phyloP scores from a whole-genome alignment of 2,329 filamentous ascomycete species.

The Ilyonectria robusta region DNA sequence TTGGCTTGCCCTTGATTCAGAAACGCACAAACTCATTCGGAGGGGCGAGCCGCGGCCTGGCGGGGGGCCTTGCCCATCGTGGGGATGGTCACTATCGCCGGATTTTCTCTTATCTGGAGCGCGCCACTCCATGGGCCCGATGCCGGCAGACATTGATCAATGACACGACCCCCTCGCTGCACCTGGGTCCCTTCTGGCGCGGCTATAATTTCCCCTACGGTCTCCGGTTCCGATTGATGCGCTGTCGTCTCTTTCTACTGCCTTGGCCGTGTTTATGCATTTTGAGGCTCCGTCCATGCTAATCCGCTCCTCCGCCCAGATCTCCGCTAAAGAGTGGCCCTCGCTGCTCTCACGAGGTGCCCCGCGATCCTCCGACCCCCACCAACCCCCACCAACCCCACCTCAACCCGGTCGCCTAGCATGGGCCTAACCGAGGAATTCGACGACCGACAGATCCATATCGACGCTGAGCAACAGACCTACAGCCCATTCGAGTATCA shows the following conservation, averaged over 20 bases:
- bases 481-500: conserved; percentile 88
- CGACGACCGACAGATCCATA: conserved; percentile 76
- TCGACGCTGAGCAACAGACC: conserved; percentile 71
- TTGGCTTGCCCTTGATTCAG: conserved; percentile 21
- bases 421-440: conserved; percentile 78
- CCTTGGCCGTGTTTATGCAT: conserved; percentile 12
- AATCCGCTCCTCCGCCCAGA: conserved; percentile 38
- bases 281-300: conserved; percentile 37
- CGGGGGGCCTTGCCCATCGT: conserved; percentile 31
- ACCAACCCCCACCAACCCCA: conserved; percentile 46
- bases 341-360: conserved; percentile 47
- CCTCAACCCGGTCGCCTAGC: conserved; percentile 67
- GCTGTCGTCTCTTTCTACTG: conserved; percentile 5
- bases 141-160: conserved; percentile 36
- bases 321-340: conserved; percentile 43
- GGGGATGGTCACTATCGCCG: conserved; percentile 39
- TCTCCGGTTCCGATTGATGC: conserved; percentile 7
- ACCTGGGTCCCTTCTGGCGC: background rate
- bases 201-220: background rate
- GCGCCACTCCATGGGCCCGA: conserved; percentile 34
- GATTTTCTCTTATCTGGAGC: conserved; percentile 42
- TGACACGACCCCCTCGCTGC: background rate
- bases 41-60: conserved; percentile 33
- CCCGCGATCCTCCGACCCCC: conserved; percentile 43
- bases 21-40: conserved; percentile 25